Conservation (phyloP, 257 asterid species). For the Cynanchum wilfordii region DNA sequence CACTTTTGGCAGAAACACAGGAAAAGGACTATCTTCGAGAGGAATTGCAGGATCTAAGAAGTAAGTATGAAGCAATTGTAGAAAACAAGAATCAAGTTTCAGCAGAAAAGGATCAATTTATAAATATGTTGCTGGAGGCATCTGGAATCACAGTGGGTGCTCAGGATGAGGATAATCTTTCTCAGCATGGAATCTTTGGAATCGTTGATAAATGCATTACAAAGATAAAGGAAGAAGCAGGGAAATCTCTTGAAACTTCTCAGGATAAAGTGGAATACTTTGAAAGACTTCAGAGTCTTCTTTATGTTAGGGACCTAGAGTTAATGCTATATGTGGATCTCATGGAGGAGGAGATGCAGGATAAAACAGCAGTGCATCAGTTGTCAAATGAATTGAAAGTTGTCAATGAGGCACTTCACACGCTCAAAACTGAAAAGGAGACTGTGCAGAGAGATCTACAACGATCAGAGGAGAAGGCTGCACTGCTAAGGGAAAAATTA, state of each 20-base stretch:
- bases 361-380: conserved; percentile 35
- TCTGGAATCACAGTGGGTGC: conserved; percentile 47
- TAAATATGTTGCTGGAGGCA: conserved; percentile 60
- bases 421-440: conserved; percentile 51
- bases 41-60: conserved; percentile 57
- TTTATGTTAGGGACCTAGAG: conserved; percentile 62
- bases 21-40: conserved; percentile 48
- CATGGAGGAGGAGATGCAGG: conserved; percentile 54
- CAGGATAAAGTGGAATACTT: conserved; percentile 33
- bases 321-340: conserved; percentile 46
- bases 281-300: conserved; percentile 55
- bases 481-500: conserved; percentile 71
- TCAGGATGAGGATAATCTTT: conserved; percentile 30
- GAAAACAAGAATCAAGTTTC: conserved; percentile 17
- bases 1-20: conserved; percentile 55
- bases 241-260: conserved; percentile 37
- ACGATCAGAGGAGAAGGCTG: conserved; percentile 74
- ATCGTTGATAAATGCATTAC: conserved; percentile 50
- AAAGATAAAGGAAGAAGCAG: conserved; percentile 50
- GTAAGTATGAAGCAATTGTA: conserved; percentile 30
- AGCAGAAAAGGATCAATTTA: conserved; percentile 49
- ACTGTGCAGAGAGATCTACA: conserved; percentile 52
- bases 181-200: conserved; percentile 35
- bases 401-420: conserved; percentile 41
- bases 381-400: conserved; percentile 39